A percentile compares a stretch with the other conserved stretches of the same genome.
Conservation (phyloP, 129 eudicot genomes). For the Escallonia herrerae region DNA sequence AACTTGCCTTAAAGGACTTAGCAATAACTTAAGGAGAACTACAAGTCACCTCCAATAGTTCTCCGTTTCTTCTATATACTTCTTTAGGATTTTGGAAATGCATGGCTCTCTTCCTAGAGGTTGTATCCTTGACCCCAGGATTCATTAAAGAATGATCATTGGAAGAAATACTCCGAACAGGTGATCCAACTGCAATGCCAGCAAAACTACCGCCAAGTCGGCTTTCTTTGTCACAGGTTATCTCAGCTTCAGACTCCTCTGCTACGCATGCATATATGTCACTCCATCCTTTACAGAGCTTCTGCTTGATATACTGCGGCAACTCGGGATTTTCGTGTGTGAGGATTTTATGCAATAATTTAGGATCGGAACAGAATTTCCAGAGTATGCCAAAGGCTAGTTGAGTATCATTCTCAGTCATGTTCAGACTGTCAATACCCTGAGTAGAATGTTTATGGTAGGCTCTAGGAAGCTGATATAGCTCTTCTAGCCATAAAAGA, state of each 20-base stretch:
- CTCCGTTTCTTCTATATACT: conserved; percentile 73
- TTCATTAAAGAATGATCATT: conserved; percentile 38
- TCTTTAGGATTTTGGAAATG: conserved; percentile 81
- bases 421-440: conserved; percentile 17
- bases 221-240: conserved; percentile 48
- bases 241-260: conserved; percentile 44
- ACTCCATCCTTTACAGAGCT: conserved; percentile 57
- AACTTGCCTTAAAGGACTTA: background rate
- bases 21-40: conserved; percentile 1
- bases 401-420: conserved; percentile 24
- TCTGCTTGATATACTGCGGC: conserved; percentile 43
- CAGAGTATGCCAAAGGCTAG: conserved; percentile 41
- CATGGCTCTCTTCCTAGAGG: conserved; percentile 17
- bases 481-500: conserved; percentile 42
- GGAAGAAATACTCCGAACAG: conserved; percentile 39
- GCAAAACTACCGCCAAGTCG: conserved; percentile 23
- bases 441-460: conserved; percentile 24
- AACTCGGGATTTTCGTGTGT: conserved; percentile 34
- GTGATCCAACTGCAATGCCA: conserved; percentile 31
- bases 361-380: conserved; percentile 37
- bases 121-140: conserved; percentile 26
- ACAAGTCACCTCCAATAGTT: conserved; percentile 69
- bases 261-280: conserved; percentile 39
- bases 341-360: conserved; percentile 34
- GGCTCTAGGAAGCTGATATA: conserved; percentile 21